phyloP scores from a whole-genome alignment of 176 grass and related monocot genomes.

The Triticum timopheevii region DNA sequence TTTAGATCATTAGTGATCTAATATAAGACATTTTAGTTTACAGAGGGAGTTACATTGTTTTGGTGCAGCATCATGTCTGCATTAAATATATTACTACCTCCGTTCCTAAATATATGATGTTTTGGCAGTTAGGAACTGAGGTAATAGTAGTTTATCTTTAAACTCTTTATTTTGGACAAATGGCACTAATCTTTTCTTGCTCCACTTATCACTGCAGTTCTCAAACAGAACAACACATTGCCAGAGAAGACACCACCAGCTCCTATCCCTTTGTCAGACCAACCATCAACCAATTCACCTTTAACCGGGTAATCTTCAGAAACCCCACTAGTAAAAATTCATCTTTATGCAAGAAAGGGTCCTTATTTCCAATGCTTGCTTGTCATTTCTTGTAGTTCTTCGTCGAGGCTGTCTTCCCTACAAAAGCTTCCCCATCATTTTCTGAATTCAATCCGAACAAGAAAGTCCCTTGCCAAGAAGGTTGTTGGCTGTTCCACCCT shows the following conservation, averaged over 20 bases:
- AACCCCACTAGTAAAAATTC: neutral
- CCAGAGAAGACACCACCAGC: slow-evolving; percentile 63
- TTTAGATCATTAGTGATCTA: no score
- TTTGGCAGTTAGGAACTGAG: no score
- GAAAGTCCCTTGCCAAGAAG: slow-evolving; percentile 67
- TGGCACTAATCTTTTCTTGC: slow-evolving; percentile 19
- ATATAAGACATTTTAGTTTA: no score
- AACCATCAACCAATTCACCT: slow-evolving; percentile 48
- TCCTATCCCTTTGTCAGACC: slow-evolving; percentile 53
- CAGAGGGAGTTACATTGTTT: slow-evolving; percentile 13
- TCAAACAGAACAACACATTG: slow-evolving; percentile 83
- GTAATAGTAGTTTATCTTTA: slow-evolving; percentile 5
- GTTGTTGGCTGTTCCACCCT: slow-evolving; percentile 31
- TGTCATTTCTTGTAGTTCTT: slow-evolving; percentile 43
- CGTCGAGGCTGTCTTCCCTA: slow-evolving; percentile 60
- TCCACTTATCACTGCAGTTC: slow-evolving; percentile 47
- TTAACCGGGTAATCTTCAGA: slow-evolving; percentile 48
- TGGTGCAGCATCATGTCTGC: neutral
- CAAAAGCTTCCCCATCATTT: slow-evolving; percentile 74
- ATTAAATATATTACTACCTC: neutral
- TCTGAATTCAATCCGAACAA: slow-evolving; percentile 69
- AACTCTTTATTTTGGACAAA: slow-evolving; percentile 12
- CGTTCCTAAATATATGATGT: no score
- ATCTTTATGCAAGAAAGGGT: neutral
- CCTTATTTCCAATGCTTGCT: slow-evolving; percentile 24